Evolutionary conservation across 2,329 filamentous ascomycete species (phyloP).

Genomic region (Cladosporium sp.): DNA sequence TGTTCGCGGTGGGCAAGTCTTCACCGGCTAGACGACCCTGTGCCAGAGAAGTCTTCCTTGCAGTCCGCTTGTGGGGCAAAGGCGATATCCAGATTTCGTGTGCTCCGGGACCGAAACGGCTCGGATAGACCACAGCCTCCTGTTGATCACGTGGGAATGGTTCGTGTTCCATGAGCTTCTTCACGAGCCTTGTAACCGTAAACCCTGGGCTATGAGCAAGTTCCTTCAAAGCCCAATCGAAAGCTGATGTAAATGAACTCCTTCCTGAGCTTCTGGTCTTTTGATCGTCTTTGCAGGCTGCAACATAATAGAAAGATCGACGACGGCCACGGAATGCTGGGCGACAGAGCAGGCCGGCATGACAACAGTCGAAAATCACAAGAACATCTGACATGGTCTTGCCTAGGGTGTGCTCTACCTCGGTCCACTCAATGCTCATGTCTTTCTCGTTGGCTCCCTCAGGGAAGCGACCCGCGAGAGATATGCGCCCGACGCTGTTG

Average conservation of each 20-base stretch:
- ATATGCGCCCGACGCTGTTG: background rate
- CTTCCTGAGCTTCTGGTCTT: background rate
- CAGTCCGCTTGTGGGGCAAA: background rate
- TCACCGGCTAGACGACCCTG: background rate
- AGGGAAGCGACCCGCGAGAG: background rate
- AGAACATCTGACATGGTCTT: constrained; percentile 4
- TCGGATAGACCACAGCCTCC: background rate
- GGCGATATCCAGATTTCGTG: background rate
- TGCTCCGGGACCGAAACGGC: background rate
- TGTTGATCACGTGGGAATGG: background rate
- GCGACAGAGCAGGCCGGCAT: constrained; percentile 10
- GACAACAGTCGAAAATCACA: constrained; percentile 13
- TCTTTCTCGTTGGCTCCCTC: background rate
- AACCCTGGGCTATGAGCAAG: background rate
- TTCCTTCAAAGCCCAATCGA: background rate
- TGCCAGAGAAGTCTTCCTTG: no score
- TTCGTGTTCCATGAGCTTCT: background rate
- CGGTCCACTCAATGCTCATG: constrained; percentile 1
- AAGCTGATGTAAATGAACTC: background rate
- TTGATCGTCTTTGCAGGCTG: background rate
- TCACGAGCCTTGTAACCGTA: background rate
- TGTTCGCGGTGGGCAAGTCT: background rate
- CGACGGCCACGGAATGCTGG: background rate
- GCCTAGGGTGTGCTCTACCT: background rate
- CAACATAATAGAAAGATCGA: background rate